phyloP scores from a whole-genome alignment of 257 asterid genomes.

The Solanum ossicruentum region DNA sequence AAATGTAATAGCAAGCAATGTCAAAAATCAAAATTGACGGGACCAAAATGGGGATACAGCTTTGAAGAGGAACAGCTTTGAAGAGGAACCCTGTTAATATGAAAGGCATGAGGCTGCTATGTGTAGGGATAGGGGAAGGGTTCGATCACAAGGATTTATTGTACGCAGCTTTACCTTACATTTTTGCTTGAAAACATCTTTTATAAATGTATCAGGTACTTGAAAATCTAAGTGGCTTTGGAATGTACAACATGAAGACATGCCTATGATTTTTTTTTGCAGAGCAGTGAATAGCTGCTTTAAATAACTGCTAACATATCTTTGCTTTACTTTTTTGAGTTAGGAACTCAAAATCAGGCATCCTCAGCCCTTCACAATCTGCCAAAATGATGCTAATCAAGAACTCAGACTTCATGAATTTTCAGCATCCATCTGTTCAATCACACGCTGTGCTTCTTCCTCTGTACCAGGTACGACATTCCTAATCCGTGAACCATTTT shows the following conservation, averaged over 20 bases:
- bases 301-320: neutral
- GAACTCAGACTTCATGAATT: slow-evolving; percentile 5
- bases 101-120: neutral
- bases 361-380: neutral
- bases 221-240: neutral
- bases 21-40: neutral
- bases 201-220: neutral
- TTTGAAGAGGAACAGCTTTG: neutral
- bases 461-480: slow-evolving; percentile 85
- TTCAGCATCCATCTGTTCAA: slow-evolving; percentile 81
- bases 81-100: neutral
- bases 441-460: slow-evolving; percentile 73
- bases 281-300: neutral
- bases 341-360: neutral
- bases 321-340: neutral
- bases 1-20: neutral
- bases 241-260: neutral
- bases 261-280: neutral
- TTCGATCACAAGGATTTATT: no score
- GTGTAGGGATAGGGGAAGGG: no score
- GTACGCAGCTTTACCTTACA: no score
- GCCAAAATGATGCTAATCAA: neutral
- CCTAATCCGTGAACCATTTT: slow-evolving; percentile 37
- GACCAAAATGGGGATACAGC: neutral
- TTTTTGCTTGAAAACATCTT: no score